Conservation (phyloP, 768 basidiomycete genomes). For the Hygrocybe coccinea region DNA sequence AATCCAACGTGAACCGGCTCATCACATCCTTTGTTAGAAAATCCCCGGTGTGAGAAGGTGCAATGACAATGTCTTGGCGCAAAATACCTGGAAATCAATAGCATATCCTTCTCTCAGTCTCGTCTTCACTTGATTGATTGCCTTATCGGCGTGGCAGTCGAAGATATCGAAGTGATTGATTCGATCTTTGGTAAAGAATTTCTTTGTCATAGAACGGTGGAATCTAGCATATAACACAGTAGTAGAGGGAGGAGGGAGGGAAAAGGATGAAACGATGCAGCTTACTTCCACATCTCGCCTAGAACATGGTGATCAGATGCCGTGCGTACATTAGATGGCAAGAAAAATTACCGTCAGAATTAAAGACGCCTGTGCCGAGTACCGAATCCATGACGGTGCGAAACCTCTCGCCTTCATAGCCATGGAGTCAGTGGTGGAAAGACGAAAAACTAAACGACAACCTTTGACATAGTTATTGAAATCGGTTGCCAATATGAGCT, state of each 20-base stretch:
- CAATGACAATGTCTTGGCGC: no score
- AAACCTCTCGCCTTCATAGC: slow-evolving; percentile 24
- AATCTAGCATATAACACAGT: no score
- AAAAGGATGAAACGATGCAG: no score
- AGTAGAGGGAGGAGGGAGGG: no score
- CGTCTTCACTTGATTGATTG: slow-evolving; percentile 39
- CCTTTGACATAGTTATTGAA: slow-evolving; percentile 49
- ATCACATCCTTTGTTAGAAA: slow-evolving; percentile 34
- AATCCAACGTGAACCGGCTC: slow-evolving; percentile 56
- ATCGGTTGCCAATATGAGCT: slow-evolving; percentile 39
- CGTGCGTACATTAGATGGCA: neutral
- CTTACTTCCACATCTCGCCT: slow-evolving; percentile 7
- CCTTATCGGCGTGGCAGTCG: slow-evolving; percentile 46
- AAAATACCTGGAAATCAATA: slow-evolving; percentile 54
- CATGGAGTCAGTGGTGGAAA: no score
- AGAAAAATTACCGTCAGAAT: slow-evolving; percentile 44
- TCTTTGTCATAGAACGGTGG: slow-evolving; percentile 56
- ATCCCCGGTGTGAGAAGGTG: neutral
- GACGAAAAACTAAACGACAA: slow-evolving; percentile 9
- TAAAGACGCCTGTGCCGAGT: slow-evolving; percentile 57
- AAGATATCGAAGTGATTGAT: slow-evolving; percentile 63
- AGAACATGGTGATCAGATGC: neutral
- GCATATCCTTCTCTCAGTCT: slow-evolving; percentile 45
- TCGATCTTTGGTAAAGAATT: slow-evolving; percentile 61
- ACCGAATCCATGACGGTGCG: slow-evolving; percentile 30